A percentile compares a stretch with the other conserved stretches of the same genome.
phyloP scores from a whole-genome alignment of 2,329 filamentous ascomycete genomes.

The Scedosporium dehoogii region DNA sequence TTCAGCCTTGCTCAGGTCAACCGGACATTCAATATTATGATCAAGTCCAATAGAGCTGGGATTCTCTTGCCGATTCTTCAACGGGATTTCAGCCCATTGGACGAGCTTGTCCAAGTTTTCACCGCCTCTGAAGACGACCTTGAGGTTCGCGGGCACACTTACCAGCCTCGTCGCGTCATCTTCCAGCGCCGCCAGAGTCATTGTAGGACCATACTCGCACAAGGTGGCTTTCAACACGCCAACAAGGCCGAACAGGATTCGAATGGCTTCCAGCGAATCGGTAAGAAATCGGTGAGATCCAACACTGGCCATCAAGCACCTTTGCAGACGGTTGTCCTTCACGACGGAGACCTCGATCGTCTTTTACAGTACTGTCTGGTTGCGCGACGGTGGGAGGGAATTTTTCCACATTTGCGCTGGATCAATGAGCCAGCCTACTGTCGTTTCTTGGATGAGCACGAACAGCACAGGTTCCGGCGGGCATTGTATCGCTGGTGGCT shows the following conservation, averaged over 20 bases:
- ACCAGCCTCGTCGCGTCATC: constrained; percentile 27
- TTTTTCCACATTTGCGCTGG: constrained; percentile 35
- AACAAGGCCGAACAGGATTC: not conserved
- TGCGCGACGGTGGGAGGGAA: constrained; percentile 27
- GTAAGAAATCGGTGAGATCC: constrained; percentile 6
- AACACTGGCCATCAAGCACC: not conserved
- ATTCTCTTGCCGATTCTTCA: constrained; percentile 33
- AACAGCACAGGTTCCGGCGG: constrained; percentile 36
- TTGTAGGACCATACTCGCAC: constrained; percentile 14
- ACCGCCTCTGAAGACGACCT: constrained; percentile 30
- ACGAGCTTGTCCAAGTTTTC: constrained; percentile 35
- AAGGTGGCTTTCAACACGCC: not conserved
- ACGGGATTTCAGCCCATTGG: constrained; percentile 32
- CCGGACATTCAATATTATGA: constrained; percentile 28
- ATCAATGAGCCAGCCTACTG: constrained; percentile 34
- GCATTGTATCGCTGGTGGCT: constrained; percentile 46
- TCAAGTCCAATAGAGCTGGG: constrained; percentile 26
- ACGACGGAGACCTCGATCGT: constrained; percentile 20
- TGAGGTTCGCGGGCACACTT: constrained; percentile 19
- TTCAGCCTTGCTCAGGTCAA: constrained; percentile 27
- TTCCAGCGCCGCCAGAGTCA: constrained; percentile 27
- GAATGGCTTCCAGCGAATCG: constrained; percentile 4
- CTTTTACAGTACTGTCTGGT: constrained; percentile 24
- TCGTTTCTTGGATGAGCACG: constrained; percentile 30
- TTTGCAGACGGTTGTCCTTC: constrained; percentile 19